Base-by-base conservation (phyloP, 805 yeast genomes). In the Saturnispora dispora region DNA sequence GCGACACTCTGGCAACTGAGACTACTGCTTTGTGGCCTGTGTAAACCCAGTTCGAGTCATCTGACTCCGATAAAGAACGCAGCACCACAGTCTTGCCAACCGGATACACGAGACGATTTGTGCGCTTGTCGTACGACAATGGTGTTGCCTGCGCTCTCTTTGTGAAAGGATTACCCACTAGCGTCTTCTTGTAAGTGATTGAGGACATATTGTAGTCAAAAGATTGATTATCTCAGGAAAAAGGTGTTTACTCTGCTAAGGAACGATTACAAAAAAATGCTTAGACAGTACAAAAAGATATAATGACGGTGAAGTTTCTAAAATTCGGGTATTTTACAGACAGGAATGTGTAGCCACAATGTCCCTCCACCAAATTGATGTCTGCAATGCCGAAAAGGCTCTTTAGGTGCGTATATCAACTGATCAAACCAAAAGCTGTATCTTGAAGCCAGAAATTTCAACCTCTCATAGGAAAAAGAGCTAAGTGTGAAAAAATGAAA, bases 1-100 rank as follows among this genome's bases (percentile, higher is more conserved):
- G 96, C 1, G 96, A 74, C 65, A 93, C 88, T 45, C 79, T 78
- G 15, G 93, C 96, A 3, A 83, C 95, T 0, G 96, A 85, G 39
- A 95, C 88, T 22, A 78, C 69, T 40, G 73, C 71, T 35, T 76
- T 75, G 67, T 91, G 98, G 45, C 79, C 83, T 9, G 77, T 77
- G 70, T 84, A 91, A 15, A 55, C 51, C 56, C 54, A 54, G 10
- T 79, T 69, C 35, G 41, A 9, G 13, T 37, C 25, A 8, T 37
- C 25, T 37, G 69, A 61, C 3, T 85, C 79, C n/a, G 71, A 66
- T 44, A 88, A 75, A 2, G 84, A 77, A 55, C 95, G 77, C 36
- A 91, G 71, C 59, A 82, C 78, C 28, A 91, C 78, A 7, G 91
- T 81, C 64, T 86, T 87, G 45, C 96, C 96, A 55, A 82, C 69